phyloP scores from a whole-genome alignment of 148 eudicot species.

The Suaeda aralocaspica region DNA sequence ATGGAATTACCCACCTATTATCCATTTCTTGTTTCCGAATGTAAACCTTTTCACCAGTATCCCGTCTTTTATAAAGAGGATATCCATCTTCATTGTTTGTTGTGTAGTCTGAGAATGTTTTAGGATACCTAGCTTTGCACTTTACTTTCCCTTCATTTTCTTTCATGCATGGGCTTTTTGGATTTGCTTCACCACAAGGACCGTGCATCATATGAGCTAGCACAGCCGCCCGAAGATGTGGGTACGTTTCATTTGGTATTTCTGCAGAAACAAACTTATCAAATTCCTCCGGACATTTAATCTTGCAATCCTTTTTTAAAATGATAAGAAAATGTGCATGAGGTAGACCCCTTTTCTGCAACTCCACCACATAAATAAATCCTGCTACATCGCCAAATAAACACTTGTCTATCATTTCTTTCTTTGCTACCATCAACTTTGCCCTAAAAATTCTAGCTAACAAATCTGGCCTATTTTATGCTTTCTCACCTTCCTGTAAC shows the following conservation, averaged over 20 bases:
- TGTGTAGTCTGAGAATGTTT: not conserved
- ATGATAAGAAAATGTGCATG: constrained; percentile 6
- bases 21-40: not conserved
- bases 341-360: not conserved
- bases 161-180: not conserved
- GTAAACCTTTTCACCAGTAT: not conserved
- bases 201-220: constrained; percentile 9
- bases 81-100: not conserved
- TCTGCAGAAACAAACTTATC: constrained; percentile 4
- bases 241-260: not conserved
- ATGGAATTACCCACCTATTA: not conserved
- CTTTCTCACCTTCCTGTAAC: not conserved
- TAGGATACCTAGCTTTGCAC: not conserved
- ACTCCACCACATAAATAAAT: not conserved
- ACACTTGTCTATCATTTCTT: not conserved
- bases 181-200: not conserved
- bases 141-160: no score
- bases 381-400: not conserved
- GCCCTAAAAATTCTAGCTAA: not conserved
- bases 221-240: not conserved
- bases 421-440: not conserved
- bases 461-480: not conserved
- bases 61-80: not conserved
- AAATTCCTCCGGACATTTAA: not conserved
- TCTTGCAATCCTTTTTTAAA: not conserved